Base-by-base conservation (phyloP, 164 flowering plant genomes). In the Aristolochia californica region DNA sequence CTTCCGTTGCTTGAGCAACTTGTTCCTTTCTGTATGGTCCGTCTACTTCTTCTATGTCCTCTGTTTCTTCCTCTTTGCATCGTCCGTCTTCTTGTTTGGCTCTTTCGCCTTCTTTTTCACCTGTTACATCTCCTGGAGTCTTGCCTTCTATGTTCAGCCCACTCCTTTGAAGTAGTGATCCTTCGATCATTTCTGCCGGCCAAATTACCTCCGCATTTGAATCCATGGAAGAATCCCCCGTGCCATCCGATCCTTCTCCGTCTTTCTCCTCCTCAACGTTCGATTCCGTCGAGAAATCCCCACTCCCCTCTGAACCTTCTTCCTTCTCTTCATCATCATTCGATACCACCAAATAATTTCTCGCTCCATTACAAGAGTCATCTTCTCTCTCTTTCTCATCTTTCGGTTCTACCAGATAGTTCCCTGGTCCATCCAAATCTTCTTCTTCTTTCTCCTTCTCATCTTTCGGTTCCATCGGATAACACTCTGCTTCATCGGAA, bases 151-250 rank as follows among this genome's bases (percentile, higher is more conserved):
- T 10, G 53, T 18, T 13, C 23, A 27, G 14, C 17, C 62, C 14
- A 17, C 65, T 18, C 48, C 53, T 22, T 51, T 40, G 13, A 58
- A 49, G 56, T n/a, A 34, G 17, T 47, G 65, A 40, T 13, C 55
- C 22, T 40, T 68, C 73, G 0, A 65, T 56, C 20, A 55, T 24
- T 38, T 70, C 76, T 5, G 48, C 62, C 16, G 74, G 77, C 80
- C 75, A 67, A 16, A 68, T 34, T 58, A 67, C 57, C 27, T 70
- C 78, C 0, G 58, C 61, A 26, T 59, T 68, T 13, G 70, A 67
- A 28, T 62, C 71, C 55, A 52, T 43, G 9, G 76, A 62, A 45
- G 74, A 66, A 43, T 59, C 56, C 8, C 25, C 55, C 27, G 75
- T 67, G 50, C 61, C 70, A 53, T 63, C 61, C 22, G 69, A 62